A percentile compares a stretch with the other conserved stretches of the same genome.
Evolutionary conservation across 257 asterid genomes (phyloP).

Genomic region (Catharanthus roseus): DNA sequence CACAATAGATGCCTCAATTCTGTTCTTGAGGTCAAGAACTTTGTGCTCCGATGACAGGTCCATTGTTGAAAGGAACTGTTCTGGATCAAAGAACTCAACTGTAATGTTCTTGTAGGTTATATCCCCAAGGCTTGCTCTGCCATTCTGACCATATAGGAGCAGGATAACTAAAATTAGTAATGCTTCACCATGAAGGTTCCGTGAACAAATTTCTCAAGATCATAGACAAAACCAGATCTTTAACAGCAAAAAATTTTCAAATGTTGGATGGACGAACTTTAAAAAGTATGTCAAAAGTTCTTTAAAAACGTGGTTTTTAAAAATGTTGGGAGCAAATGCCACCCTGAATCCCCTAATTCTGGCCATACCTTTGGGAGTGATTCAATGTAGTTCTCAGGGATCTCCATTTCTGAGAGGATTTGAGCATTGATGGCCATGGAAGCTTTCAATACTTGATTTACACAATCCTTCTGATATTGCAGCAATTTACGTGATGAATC

Average conservation of each 20-base stretch:
- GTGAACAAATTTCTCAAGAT: background rate
- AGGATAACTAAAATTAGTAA: background rate
- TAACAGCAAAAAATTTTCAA: no score
- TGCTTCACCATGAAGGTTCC: background rate
- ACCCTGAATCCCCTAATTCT: no score
- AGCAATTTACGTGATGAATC: constrained; percentile 48
- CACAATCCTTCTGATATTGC: constrained; percentile 66
- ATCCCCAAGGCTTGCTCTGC: constrained; percentile 80
- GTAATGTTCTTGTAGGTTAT: constrained; percentile 65
- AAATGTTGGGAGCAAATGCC: no score
- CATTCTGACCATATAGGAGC: constrained; percentile 48
- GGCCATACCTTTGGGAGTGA: constrained; percentile 72
- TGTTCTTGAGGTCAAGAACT: constrained; percentile 78
- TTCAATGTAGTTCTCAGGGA: constrained; percentile 83
- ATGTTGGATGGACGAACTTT: no score
- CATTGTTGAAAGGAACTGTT: constrained; percentile 55
- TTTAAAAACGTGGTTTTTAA: no score
- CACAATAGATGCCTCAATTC: constrained; percentile 82
- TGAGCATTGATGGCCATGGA: constrained; percentile 92
- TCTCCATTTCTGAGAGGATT: constrained; percentile 73
- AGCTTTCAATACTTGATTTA: constrained; percentile 75
- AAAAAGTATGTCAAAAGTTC: no score
- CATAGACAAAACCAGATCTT: no score
- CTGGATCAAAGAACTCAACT: constrained; percentile 63
- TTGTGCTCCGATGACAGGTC: constrained; percentile 78